Base-by-base conservation (phyloP, 139 green algal genomes). In the Chlamydomonas eustigma region DNA sequence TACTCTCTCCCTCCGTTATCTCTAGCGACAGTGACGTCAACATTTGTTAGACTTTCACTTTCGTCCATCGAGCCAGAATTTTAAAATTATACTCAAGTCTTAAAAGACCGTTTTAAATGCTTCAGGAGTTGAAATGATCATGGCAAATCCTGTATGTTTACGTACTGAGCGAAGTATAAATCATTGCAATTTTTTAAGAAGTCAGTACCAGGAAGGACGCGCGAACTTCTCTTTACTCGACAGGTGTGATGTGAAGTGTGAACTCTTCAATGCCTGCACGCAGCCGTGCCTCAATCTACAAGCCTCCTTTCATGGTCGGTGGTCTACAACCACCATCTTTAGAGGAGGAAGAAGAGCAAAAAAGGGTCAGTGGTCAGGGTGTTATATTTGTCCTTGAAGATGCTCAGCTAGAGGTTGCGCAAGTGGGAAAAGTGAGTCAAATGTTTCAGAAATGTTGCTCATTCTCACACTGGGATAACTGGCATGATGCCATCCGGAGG, bases 381-480 rank as follows among this genome's bases (percentile, higher is more conserved):
- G 91, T 97, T 0, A 91, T 95, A 1, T 98, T 99, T 74, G 83
- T 98, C 3, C 80, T 99, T 32, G 95, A 99, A 71, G 88, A 91
- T 34, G 95, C 95, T 0, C 91, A 91, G 44, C 83, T 99, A 12
- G 93, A 99, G 83, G 81, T 81, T 1, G 95, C 88, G 25, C 96
- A 97, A 85, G 91, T 98, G 1, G 94, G 95, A 63, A 98, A 98
- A 85, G 92, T 91, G 37, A n/a, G n/a, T n/a, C n/a, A n/a, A n/a
- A n/a, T n/a, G n/a, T n/a, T n/a, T n/a, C n/a, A n/a, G n/a, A n/a
- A n/a, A n/a, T n/a, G n/a, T n/a, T n/a, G n/a, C n/a, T n/a, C n/a
- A n/a, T n/a, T n/a, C n/a, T n/a, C n/a, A n/a, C n/a, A n/a, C n/a
- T n/a, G n/a, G n/a, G n/a, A n/a, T n/a, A n/a, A n/a, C n/a, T n/a